phyloP scores from a whole-genome alignment of 257 asterid species.

The Vinca minor region DNA sequence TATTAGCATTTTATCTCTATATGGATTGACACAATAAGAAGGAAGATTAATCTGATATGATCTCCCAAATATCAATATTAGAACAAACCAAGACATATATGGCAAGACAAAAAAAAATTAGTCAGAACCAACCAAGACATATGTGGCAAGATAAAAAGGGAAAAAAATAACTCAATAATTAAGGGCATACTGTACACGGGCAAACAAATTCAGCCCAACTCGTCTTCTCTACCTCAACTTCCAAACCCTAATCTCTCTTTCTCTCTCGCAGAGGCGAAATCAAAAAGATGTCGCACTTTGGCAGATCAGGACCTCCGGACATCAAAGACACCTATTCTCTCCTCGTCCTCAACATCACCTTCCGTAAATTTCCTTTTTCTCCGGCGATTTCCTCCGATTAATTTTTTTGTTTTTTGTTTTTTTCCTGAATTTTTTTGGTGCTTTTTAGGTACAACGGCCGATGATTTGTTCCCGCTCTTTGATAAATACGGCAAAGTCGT shows the following conservation, averaged over 20 bases:
- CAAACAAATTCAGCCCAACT: too few relatives aligned
- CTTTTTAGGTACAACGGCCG: constrained; percentile 58
- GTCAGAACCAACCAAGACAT: too few relatives aligned
- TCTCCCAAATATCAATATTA: too few relatives aligned
- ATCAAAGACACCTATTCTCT: constrained; percentile 50
- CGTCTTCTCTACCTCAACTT: neutral
- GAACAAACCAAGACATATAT: too few relatives aligned
- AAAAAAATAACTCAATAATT: too few relatives aligned
- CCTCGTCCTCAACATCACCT: constrained; percentile 55
- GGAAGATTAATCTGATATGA: too few relatives aligned
- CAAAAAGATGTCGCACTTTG: constrained; percentile 45
- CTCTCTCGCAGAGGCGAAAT: too few relatives aligned
- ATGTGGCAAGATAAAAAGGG: too few relatives aligned
- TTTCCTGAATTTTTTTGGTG: neutral
- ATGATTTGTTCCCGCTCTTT: constrained; percentile 41
- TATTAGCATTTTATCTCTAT: too few relatives aligned
- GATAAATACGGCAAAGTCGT: constrained; percentile 43
- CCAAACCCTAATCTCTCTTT: constrained; percentile 12
- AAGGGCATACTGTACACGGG: constrained; percentile 1
- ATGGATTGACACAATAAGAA: too few relatives aligned
- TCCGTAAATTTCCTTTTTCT: constrained; percentile 28
- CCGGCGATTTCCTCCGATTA: neutral
- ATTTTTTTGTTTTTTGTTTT: neutral
- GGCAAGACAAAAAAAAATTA: too few relatives aligned
- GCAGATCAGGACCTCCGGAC: constrained; percentile 55